Percentiles rank a stretch among this genome's conserved stretches.
Evolutionary conservation across 371 early-diverging fungal species (phyloP).

Genomic region (Mortierella sp.): DNA sequence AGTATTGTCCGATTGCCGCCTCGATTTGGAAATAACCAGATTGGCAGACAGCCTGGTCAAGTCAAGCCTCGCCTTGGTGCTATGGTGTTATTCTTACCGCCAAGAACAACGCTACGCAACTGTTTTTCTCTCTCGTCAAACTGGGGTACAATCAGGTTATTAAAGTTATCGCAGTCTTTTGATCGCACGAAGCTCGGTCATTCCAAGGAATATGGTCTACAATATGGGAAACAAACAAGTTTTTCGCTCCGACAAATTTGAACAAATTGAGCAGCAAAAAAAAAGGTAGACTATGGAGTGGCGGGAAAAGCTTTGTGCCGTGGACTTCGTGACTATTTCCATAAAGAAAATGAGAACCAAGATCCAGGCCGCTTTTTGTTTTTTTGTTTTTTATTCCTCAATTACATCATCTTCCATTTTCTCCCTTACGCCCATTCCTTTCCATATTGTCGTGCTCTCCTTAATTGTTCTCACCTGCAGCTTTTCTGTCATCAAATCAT

Average conservation of each 20-base stretch:
- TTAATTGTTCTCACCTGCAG: neutral
- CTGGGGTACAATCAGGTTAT: no score
- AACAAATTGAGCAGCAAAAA: no score
- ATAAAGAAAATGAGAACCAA: neutral
- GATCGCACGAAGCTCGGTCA: neutral
- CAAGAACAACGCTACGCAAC: no score
- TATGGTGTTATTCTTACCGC: no score
- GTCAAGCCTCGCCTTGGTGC: no score
- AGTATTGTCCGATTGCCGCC: neutral
- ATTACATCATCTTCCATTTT: neutral
- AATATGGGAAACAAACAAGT: neutral
- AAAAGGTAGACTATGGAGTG: no score
- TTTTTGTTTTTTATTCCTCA: neutral
- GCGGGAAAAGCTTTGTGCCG: conserved; percentile 33
- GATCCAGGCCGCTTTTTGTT: neutral
- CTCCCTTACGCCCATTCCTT: neutral
- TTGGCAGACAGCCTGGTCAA: no score
- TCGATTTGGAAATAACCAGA: neutral
- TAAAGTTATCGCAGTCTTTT: neutral
- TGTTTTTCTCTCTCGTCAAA: no score
- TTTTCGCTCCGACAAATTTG: neutral
- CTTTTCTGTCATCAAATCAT: no score
- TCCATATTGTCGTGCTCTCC: neutral
- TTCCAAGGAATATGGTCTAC: no score
- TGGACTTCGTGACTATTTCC: neutral